Conservation (phyloP, 1,284 basidiomycete species). For the Pholiota adiposa region DNA sequence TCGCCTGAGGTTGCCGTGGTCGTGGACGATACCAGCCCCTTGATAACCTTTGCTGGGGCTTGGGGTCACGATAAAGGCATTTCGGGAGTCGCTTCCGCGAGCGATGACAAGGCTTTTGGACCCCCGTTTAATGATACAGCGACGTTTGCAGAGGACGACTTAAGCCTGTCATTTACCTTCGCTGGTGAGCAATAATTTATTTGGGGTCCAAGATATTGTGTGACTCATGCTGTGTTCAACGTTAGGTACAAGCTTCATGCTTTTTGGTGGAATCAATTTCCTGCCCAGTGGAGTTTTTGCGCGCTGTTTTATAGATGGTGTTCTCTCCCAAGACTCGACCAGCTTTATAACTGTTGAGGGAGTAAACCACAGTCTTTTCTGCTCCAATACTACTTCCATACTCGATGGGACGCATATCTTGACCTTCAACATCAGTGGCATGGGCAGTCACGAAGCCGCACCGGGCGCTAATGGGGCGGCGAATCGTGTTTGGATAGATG, state of each 20-base stretch:
- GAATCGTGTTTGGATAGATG: neutral
- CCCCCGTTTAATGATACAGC: neutral
- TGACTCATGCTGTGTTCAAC: no score
- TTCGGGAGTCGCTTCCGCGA: neutral
- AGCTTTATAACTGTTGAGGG: neutral
- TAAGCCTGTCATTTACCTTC: neutral
- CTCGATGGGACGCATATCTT: neutral
- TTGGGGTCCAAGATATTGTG: no score
- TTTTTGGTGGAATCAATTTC: neutral
- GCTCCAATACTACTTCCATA: neutral
- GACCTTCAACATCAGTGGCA: neutral
- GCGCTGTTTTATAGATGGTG: neutral
- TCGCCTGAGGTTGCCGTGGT: no score
- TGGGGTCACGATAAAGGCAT: neutral
- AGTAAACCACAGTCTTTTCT: neutral
- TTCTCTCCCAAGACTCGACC: neutral
- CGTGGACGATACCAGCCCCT: neutral
- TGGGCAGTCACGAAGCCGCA: neutral
- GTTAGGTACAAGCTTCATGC: neutral
- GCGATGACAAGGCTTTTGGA: neutral
- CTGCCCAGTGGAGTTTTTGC: neutral
- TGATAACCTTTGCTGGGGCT: neutral
- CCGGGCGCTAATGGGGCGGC: neutral
- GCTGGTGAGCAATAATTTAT: no score
- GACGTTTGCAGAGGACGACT: neutral